Conservation (phyloP, 2,329 filamentous ascomycete genomes). For the Sarocladium strictum region DNA sequence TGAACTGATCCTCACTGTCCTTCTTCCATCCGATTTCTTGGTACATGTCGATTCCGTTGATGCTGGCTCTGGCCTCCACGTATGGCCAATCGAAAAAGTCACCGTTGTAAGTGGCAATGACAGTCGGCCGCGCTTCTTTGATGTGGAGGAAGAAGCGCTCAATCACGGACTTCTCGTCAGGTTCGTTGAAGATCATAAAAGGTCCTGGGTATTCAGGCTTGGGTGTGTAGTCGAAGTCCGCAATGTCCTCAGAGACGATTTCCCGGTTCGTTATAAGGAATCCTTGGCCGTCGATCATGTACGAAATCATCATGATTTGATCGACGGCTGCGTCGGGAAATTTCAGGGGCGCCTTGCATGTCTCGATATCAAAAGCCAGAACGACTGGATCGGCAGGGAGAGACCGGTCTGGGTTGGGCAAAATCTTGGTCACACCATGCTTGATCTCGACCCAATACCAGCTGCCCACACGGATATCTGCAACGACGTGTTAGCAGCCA, state of each 20-base stretch:
- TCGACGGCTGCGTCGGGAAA: constrained; percentile 93
- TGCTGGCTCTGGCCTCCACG: constrained; percentile 85
- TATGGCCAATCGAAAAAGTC: constrained; percentile 99
- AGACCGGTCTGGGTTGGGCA: constrained; percentile 79
- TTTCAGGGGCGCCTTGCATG: constrained; percentile 89
- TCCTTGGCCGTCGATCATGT: constrained; percentile 99
- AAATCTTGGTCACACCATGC: constrained; percentile 79
- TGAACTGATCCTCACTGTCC: constrained; percentile 92
- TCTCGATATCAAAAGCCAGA: constrained; percentile 99
- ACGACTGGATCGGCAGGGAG: constrained; percentile 94
- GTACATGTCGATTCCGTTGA: constrained; percentile 98
- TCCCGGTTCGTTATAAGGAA: constrained; percentile 97
- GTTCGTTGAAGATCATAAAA: constrained; percentile 98
- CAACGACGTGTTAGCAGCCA: constrained; percentile 16
- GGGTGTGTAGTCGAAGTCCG: constrained; percentile 96
- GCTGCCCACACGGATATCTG: constrained; percentile 90
- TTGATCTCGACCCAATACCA: constrained; percentile 97
- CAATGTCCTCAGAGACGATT: constrained; percentile 94
- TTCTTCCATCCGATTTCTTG: constrained; percentile 96
- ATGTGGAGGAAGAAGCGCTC: constrained; percentile 94
- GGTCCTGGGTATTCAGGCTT: constrained; percentile 92
- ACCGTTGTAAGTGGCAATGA: constrained; percentile 99
- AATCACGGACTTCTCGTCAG: constrained; percentile 79
- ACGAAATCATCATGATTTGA: constrained; percentile 99
- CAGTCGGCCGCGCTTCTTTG: constrained; percentile 88